Base-by-base conservation (phyloP, 2,329 filamentous ascomycete species). In the Pyrenophora teres region DNA sequence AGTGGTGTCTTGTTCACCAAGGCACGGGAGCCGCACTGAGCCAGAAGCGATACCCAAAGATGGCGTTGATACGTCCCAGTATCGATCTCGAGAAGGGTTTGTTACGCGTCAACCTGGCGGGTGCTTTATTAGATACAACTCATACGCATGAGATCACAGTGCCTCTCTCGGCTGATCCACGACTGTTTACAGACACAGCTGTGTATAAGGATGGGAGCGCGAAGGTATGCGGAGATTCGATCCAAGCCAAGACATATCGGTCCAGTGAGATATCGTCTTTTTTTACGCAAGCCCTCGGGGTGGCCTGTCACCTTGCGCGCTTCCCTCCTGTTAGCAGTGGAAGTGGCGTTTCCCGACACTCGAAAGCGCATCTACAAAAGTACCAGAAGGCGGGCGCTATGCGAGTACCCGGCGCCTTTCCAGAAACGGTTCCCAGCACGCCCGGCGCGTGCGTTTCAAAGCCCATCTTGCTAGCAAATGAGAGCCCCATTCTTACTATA, bases 1-100 rank as follows among this genome's bases (percentile, higher is more conserved):
- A 97, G 77, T 99, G 94, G 93, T 97, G 93, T 74, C 78, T 99
- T 16, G 81, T 99, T 12, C 92, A 97, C 69, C 83, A 87, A 67
- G 92, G 90, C 37, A 95, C 92, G 1, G 89, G 90, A 0, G 86
- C 87, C 62, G 91, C 88, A 5, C 78, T 99, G 46, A 96, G 85
- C 68, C 93, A 97, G 74, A 99, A 97, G 75, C 82, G 87, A 58
- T 87, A 94, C 68, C 90, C 92, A 2, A 84, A 81, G 30, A 97
- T 99, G 93, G 88, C 90, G 10, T 81, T 97, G 4, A 80, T 99
- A 44, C 82, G 83, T 43, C 93, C 94, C 6, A 73, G 68, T 4
- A 78, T 97, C 35, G 89, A 97, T 63, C 83, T 96, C 50, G 76
- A 82, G 0, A 73, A 73, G 1, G 88, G 89, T 0, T 64, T 87